A percentile compares a stretch with the other conserved stretches of the same genome.
Conservation (phyloP, 441 rosid genomes). For the Croton laevigatus region DNA sequence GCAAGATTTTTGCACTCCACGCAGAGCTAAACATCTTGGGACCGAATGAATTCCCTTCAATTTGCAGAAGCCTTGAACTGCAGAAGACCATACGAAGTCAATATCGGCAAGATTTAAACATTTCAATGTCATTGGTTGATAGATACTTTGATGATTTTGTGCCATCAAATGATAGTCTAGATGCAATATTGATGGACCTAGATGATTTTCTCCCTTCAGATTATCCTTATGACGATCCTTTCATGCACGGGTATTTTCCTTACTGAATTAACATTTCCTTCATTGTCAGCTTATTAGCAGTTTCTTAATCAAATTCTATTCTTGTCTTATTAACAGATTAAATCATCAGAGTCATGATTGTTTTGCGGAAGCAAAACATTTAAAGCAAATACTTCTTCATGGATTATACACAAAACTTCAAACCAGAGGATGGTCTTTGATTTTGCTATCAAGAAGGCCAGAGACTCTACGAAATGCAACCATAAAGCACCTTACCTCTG, state of each 20-base stretch:
- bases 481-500: slow-evolving; percentile 36
- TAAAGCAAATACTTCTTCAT: slow-evolving; percentile 36
- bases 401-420: slow-evolving; percentile 48
- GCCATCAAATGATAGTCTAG: slow-evolving; percentile 38
- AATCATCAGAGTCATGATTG: slow-evolving; percentile 27
- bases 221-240: slow-evolving; percentile 19
- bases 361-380: slow-evolving; percentile 40
- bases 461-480: slow-evolving; percentile 38
- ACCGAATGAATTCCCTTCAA: slow-evolving; percentile 41
- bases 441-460: slow-evolving; percentile 54
- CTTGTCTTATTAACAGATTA: slow-evolving; percentile 30
- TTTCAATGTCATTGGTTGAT: slow-evolving; percentile 42
- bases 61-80: slow-evolving; percentile 47
- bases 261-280: background rate
- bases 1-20: slow-evolving; percentile 49
- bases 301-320: background rate
- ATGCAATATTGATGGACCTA: slow-evolving; percentile 62
- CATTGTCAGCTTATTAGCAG: background rate
- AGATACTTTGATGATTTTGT: slow-evolving; percentile 36
- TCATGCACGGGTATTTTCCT: slow-evolving; percentile 30
- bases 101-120: slow-evolving; percentile 52
- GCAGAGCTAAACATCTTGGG: slow-evolving; percentile 57
- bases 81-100: slow-evolving; percentile 42
- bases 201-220: slow-evolving; percentile 43
- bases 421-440: slow-evolving; percentile 57